phyloP scores from a whole-genome alignment of 148 eudicot genomes.

The Nyssa sinensis region DNA sequence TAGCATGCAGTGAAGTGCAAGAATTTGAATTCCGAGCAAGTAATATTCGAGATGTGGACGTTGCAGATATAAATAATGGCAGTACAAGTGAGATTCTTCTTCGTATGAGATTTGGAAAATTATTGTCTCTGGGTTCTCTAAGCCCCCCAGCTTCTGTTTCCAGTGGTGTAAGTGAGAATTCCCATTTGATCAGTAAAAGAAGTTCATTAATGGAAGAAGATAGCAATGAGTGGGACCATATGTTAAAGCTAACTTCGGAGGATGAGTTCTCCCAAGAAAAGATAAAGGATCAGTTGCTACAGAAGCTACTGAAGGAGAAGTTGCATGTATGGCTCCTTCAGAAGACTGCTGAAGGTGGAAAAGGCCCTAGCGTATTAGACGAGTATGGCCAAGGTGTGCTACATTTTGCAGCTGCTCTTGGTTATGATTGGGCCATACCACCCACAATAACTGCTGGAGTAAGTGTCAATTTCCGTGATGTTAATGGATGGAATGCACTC shows the following conservation, averaged over 20 bases:
- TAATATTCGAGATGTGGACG: constrained; percentile 36
- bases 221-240: constrained; percentile 49
- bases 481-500: constrained; percentile 80
- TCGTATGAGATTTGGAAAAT: constrained; percentile 50
- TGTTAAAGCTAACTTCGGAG: constrained; percentile 34
- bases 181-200: constrained; percentile 36
- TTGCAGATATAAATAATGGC: constrained; percentile 29
- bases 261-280: constrained; percentile 34
- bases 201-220: constrained; percentile 40
- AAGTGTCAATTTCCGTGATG: constrained; percentile 78
- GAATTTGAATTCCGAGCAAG: constrained; percentile 68
- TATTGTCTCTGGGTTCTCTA: constrained; percentile 42
- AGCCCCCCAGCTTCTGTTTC: constrained; percentile 18
- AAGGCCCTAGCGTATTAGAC: constrained; percentile 62
- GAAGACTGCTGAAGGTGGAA: constrained; percentile 66
- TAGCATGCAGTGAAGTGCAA: constrained; percentile 97
- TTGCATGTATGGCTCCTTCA: constrained; percentile 65
- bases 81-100: constrained; percentile 39
- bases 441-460: constrained; percentile 72
- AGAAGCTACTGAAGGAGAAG: constrained; percentile 61
- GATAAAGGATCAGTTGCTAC: constrained; percentile 48
- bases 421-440: constrained; percentile 75
- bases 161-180: constrained; percentile 23
- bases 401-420: constrained; percentile 82
- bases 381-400: constrained; percentile 80